Conservation (phyloP, 345 rosid genomes). For the Reutealis trisperma region DNA sequence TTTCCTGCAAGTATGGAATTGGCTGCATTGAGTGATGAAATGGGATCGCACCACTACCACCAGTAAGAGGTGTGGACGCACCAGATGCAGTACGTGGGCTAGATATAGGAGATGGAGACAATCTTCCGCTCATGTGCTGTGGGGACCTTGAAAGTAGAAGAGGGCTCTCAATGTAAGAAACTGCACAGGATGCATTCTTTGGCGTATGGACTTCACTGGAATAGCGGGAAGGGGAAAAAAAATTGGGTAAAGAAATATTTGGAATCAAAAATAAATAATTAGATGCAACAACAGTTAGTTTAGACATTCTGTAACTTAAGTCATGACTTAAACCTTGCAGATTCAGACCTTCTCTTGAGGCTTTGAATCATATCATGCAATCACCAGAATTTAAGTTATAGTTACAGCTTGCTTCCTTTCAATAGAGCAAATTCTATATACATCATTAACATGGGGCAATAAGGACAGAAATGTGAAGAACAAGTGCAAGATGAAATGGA, state of each 20-base stretch:
- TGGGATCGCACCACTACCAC: slow-evolving; percentile 42
- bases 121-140: slow-evolving; percentile 25
- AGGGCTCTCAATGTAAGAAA: slow-evolving; percentile 33
- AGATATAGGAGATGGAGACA: slow-evolving; percentile 31
- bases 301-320: neutral
- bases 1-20: slow-evolving; percentile 50
- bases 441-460: neutral
- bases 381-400: neutral
- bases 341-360: neutral
- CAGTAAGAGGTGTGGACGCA: slow-evolving; percentile 34
- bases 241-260: neutral
- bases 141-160: slow-evolving; percentile 32
- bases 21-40: slow-evolving; percentile 56
- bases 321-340: neutral
- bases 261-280: neutral
- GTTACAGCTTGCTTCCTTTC: neutral
- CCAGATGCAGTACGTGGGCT: slow-evolving; percentile 35
- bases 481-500: neutral
- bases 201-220: slow-evolving; percentile 24
- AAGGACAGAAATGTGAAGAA: neutral
- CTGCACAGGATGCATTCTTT: slow-evolving; percentile 25
- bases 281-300: neutral
- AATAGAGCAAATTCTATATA: neutral
- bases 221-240: neutral
- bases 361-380: neutral